Evolutionary conservation across 164 flowering plant species (phyloP), one percentile per base, ranked within the genome.

Genomic region (Berberis vulgaris): DNA sequence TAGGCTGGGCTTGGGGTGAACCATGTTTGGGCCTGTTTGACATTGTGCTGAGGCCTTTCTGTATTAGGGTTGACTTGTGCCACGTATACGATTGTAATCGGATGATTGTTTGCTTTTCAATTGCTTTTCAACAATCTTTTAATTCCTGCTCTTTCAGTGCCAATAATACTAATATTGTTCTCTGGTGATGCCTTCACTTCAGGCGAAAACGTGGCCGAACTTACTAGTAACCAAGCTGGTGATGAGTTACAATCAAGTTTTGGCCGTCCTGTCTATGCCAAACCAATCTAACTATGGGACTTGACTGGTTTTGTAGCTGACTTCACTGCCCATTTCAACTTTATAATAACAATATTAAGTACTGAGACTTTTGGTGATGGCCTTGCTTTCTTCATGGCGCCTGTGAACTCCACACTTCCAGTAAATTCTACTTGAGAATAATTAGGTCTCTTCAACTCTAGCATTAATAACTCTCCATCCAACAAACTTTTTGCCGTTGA

Each of bases 401-500:
- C 72, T 10, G 49, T 65, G 5, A 54, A 52, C 53, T 71, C 73
- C 5, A 9, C 13, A 1, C n/a, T 78, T 0, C 77, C 73, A 0
- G 3, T 4, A 3, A 59, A 55, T 49, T 64, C 72, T 26, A 46
- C 49, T 1, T 76, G 73, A 39, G n/a, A 68, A 49, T 68, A 64
- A 60, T 44, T 78, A 2, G 78, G 76, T 13, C 66, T 78, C 13
- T 65, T 78, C 62, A 68, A 66, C 45, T 55, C 68, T 40, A 56
- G 67, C 49, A 64, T 69, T 41, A 64, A 58, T 11, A 44, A 54
- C 10, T 49, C 52, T 1, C 1, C 72, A 5, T 55, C 69, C 10
- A 66, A 49, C 61, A 43, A 69, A 9, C 44, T 69, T 7, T 66
- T 84, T 3, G 84, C 84, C 0, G 79, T 82, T 4, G 85, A 78